Evolutionary conservation across 352 stramenopile species (phyloP).

Genomic region (Phytophthora agathidicida): DNA sequence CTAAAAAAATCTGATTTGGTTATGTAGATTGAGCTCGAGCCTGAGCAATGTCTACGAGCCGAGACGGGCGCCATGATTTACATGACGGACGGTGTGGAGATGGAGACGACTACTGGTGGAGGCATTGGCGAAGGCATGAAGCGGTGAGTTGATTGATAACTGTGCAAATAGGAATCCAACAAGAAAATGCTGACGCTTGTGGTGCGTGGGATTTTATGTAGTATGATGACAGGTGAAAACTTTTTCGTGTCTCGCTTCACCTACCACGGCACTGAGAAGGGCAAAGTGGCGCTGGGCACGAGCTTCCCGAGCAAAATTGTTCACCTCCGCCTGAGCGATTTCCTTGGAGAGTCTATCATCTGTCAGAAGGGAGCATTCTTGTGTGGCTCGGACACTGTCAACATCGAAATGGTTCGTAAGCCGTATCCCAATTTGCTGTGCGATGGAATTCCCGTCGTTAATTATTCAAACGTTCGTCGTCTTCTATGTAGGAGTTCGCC

Average conservation of each 20-base stretch:
- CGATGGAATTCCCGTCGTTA: too few relatives aligned
- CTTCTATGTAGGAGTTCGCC: slow-evolving; percentile 91
- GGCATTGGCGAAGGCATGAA: slow-evolving; percentile 88
- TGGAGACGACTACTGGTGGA: slow-evolving; percentile 92
- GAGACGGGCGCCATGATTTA: slow-evolving; percentile 96
- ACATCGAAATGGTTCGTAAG: slow-evolving; percentile 90
- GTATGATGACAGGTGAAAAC: slow-evolving; percentile 81
- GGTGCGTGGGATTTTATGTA: slow-evolving; percentile 17
- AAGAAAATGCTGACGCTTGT: slow-evolving; percentile 2
- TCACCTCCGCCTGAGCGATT: slow-evolving; percentile 87
- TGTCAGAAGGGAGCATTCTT: slow-evolving; percentile 94
- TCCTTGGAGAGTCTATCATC: slow-evolving; percentile 84
- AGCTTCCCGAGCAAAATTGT: slow-evolving; percentile 92
- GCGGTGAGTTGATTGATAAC: slow-evolving; percentile 77
- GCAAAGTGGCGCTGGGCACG: slow-evolving; percentile 91
- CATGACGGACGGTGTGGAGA: slow-evolving; percentile 94
- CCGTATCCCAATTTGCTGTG: neutral
- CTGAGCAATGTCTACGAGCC: slow-evolving; percentile 91
- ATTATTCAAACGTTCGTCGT: too few relatives aligned
- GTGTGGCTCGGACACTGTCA: slow-evolving; percentile 90
- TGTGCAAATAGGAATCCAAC: neutral
- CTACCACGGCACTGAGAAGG: slow-evolving; percentile 62
- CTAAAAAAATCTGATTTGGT: neutral
- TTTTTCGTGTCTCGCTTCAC: slow-evolving; percentile 83
- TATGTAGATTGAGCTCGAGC: slow-evolving; percentile 83